Conservation (phyloP, 345 rosid genomes). For the Euclidium syriacum region DNA sequence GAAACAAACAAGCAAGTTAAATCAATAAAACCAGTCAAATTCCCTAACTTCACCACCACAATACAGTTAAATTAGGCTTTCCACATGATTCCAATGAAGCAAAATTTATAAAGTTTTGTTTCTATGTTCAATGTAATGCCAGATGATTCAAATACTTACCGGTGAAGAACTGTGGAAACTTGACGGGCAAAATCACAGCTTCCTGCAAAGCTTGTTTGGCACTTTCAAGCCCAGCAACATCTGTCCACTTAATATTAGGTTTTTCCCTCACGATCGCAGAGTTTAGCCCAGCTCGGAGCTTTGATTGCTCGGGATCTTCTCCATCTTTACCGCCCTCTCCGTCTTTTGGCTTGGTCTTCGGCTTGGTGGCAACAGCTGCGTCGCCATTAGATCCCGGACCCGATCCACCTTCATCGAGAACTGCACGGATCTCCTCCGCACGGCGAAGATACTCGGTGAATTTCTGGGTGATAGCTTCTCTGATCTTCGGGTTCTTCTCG, state of each 20-base stretch:
- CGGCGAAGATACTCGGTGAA: conserved; percentile 91
- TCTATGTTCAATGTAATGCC: not conserved
- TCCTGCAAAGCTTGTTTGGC: conserved; percentile 91
- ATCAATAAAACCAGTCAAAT: not conserved
- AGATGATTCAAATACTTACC: conserved; percentile 32
- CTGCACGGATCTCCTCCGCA: conserved; percentile 93
- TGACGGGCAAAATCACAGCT: conserved; percentile 93
- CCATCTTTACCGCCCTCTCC: conserved; percentile 59
- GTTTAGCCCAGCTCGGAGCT: conserved; percentile 74
- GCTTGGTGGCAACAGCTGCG: conserved; percentile 65
- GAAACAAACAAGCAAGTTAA: not conserved
- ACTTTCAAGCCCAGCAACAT: conserved; percentile 93
- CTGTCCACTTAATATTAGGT: conserved; percentile 84
- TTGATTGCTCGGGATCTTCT: conserved; percentile 78
- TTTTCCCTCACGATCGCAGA: conserved; percentile 86
- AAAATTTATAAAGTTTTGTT: not conserved
- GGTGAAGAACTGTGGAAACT: conserved; percentile 93
- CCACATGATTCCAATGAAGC: not conserved
- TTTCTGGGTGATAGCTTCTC: conserved; percentile 74
- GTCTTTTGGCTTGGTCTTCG: conserved; percentile 80
- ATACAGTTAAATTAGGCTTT: not conserved
- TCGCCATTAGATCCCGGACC: conserved; percentile 69
- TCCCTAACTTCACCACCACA: not conserved
- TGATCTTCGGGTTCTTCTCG: conserved; percentile 90
- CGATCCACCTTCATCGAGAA: conserved; percentile 77